These are phyloP conservation scores for Tetrahymena thermophila DNA, from an alignment of 73 alveolate genomes.

Conservation along the genomic window DNA sequence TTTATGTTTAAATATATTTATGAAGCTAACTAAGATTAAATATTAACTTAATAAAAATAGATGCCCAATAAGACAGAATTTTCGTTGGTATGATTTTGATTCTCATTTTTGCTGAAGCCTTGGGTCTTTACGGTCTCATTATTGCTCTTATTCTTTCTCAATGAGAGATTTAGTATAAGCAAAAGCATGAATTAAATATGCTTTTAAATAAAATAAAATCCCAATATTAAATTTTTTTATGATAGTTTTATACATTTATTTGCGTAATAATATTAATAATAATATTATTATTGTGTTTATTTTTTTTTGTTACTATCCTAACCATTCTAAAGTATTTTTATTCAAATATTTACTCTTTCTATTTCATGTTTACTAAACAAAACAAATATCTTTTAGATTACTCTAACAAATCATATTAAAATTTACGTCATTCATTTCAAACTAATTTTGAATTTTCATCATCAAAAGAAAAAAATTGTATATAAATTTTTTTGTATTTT, in stretches of 20 bases:
- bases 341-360: not conserved
- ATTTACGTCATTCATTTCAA: not conserved
- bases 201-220: not conserved
- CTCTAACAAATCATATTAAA: not conserved
- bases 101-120: conserved; percentile 97
- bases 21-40: not conserved
- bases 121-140: conserved; percentile 94
- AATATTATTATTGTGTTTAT: not conserved
- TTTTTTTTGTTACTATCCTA: not conserved
- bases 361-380: not conserved
- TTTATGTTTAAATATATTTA: too few species aligned
- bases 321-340: not conserved
- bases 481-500: not conserved
- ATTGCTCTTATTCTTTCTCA: conserved; percentile 83
- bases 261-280: not conserved
- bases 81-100: conserved; percentile 97
- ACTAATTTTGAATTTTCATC: not conserved
- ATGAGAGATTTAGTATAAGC: not conserved
- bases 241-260: not conserved
- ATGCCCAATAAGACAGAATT: conserved; percentile 94
- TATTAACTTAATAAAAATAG: not conserved
- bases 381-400: not conserved
- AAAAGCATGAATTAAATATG: not conserved
- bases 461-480: not conserved
- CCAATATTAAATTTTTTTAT: not conserved